Evolutionary conservation across 2,329 filamentous ascomycete genomes (phyloP), one percentile per base, ranked within the genome.

Genomic region (Curvularia hawaiiensis): DNA sequence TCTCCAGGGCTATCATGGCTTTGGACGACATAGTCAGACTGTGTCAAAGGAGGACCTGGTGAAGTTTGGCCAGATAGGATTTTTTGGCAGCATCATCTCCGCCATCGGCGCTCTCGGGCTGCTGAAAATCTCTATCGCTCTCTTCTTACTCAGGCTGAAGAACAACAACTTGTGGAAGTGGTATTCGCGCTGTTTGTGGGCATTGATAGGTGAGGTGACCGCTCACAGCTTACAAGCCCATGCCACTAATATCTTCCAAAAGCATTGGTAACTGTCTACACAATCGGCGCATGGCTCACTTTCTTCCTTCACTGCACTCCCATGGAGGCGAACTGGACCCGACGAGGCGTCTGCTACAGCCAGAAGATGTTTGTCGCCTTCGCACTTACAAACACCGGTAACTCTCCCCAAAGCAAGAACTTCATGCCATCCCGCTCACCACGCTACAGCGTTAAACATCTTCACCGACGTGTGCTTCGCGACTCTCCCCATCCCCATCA

Each of bases 401-500:
- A 35, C 39, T 3, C 10, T 31, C 8, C 9, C 11, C 16, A 14
- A 31, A 18, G 6, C 10, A 28, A 8, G 2, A n/a, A 28, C 33
- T 28, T 10, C 9, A n/a, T 3, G 22, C 38, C 33, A 1, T 43
- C 14, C 22, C 8, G n/a, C 28, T 51, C 7, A 43, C 26, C 26
- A 33, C 6, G 6, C n/a, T 6, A n/a, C 30, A 54, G 52, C 52
- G 1, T 30, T 54, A 20, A 54, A 54, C 52, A 54, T 54, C 22
- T 54, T 54, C n/a, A 54, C 52, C 9, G 52, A 54, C 18, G 22
- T 54, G 8, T 54, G 52, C 30, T 54, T 54, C 30, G 46, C 46
- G 6, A 54, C 52, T 3, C 18, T 54, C 4, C 46, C 52, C 3
- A 39, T 54, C 10, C 39, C 52, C 4, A 50, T 54, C 12, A 43